Conservation (phyloP, 2,329 filamentous ascomycete genomes). For the Chaetomium olivaceum region DNA sequence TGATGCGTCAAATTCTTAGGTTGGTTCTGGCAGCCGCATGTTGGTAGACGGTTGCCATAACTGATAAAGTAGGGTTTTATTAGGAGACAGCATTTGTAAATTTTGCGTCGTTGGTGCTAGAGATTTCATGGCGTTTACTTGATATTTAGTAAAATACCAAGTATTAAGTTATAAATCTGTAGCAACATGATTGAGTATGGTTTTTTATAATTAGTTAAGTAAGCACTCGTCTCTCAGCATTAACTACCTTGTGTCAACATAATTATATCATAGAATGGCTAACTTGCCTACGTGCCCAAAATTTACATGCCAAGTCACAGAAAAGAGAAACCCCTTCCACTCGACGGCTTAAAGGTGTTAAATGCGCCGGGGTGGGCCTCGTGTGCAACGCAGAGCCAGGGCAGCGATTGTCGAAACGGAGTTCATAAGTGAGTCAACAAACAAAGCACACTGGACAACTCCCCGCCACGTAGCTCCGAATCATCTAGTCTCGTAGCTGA, state of each 20-base stretch:
- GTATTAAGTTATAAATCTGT: background rate
- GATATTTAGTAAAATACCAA: background rate
- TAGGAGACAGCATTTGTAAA: background rate
- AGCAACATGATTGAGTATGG: too few relatives aligned
- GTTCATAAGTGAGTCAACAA: background rate
- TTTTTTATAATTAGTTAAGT: too few relatives aligned
- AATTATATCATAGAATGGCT: background rate
- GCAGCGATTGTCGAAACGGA: background rate
- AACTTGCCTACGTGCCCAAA: background rate
- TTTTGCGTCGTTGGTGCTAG: background rate
- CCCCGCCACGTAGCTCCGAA: background rate
- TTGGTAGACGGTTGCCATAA: too few relatives aligned
- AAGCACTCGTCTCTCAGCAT: too few relatives aligned
- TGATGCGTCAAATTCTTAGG: background rate
- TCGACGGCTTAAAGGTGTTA: background rate
- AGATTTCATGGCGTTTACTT: background rate
- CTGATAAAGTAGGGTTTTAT: too few relatives aligned
- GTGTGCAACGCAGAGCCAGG: background rate
- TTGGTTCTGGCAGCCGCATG: too few relatives aligned
- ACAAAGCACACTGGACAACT: background rate
- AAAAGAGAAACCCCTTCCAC: background rate
- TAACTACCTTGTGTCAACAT: too few relatives aligned
- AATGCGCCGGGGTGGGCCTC: background rate
- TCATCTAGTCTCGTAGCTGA: background rate
- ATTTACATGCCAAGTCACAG: background rate